phyloP scores from a whole-genome alignment of 805 yeast genomes.

The Clavispora santaluciae region DNA sequence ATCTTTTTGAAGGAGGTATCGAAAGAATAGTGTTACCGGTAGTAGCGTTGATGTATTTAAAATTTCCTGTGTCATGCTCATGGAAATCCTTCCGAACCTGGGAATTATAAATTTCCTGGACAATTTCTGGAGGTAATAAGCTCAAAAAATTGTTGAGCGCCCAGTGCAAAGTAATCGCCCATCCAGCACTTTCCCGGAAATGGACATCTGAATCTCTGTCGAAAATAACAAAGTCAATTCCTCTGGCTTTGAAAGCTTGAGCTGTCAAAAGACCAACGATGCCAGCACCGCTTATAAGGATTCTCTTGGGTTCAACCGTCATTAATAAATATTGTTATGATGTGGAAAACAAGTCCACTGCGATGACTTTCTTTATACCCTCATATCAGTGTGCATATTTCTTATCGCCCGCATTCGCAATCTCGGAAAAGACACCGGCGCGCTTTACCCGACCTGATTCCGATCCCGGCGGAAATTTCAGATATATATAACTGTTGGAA shows the following conservation, averaged over 20 bases:
- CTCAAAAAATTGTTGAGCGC: constrained; percentile 19
- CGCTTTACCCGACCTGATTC: not conserved
- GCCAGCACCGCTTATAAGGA: constrained; percentile 5
- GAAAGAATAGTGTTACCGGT: constrained; percentile 20
- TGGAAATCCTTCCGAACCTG: constrained; percentile 24
- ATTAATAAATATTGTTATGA: not conserved
- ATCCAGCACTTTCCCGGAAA: constrained; percentile 22
- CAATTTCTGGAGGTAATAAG: constrained; percentile 18
- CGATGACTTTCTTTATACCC: not conserved
- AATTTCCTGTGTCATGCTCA: constrained; percentile 21
- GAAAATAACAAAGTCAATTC: constrained; percentile 20
- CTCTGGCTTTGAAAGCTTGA: constrained; percentile 19
- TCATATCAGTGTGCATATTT: not conserved
- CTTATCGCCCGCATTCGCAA: not conserved
- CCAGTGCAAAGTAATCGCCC: constrained; percentile 31
- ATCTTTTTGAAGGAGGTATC: constrained; percentile 25
- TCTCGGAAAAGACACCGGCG: not conserved
- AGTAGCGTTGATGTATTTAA: constrained; percentile 24
- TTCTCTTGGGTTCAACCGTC: not conserved
- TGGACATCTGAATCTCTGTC: constrained; percentile 21
- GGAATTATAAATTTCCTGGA: constrained; percentile 16
- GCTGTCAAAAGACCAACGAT: constrained; percentile 14
- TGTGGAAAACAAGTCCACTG: not conserved
- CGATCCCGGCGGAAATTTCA: not conserved
- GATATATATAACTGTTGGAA: not conserved